Evolutionary conservation across 2,329 filamentous ascomycete species (phyloP).

Genomic region (Calonectria ilicicola): DNA sequence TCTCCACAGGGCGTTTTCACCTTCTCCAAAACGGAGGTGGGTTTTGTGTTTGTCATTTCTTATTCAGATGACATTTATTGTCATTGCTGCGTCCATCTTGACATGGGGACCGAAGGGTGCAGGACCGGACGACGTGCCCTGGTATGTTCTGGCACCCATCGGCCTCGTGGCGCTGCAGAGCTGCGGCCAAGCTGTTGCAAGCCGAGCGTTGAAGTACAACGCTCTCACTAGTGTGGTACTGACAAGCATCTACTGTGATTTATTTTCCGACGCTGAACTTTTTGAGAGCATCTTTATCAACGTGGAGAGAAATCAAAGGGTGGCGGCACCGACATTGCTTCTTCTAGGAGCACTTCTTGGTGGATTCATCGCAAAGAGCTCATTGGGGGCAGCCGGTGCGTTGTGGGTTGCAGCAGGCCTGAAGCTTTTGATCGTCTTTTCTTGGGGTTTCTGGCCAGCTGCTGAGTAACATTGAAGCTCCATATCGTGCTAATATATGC

Average conservation of each 20-base stretch:
- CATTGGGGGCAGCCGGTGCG: constrained; percentile 62
- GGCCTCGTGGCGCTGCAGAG: constrained; percentile 81
- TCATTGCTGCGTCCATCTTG: constrained; percentile 65
- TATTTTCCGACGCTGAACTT: constrained; percentile 74
- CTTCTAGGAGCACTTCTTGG: constrained; percentile 63
- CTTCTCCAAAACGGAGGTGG: constrained; percentile 68
- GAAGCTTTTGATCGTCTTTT: constrained; percentile 66
- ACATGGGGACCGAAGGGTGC: constrained; percentile 56
- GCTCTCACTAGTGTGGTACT: constrained; percentile 83
- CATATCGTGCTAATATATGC: neutral
- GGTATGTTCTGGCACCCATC: constrained; percentile 74
- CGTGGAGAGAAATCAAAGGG: constrained; percentile 62
- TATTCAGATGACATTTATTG: constrained; percentile 63
- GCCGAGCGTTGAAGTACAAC: constrained; percentile 75
- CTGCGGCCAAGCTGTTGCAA: constrained; percentile 82
- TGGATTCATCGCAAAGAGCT: constrained; percentile 61
- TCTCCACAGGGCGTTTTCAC: constrained; percentile 72
- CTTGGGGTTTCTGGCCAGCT: constrained; percentile 72
- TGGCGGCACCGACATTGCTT: constrained; percentile 62
- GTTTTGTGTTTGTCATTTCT: constrained; percentile 72
- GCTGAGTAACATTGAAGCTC: constrained; percentile 43
- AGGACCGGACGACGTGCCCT: constrained; percentile 60
- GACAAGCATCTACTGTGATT: constrained; percentile 84
- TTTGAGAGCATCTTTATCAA: constrained; percentile 55
- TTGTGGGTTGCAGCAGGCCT: constrained; percentile 70